A percentile compares a stretch with the other conserved stretches of the same genome.
Conservation (phyloP, 2,329 filamentous ascomycete genomes). For the Nemania sp. region DNA sequence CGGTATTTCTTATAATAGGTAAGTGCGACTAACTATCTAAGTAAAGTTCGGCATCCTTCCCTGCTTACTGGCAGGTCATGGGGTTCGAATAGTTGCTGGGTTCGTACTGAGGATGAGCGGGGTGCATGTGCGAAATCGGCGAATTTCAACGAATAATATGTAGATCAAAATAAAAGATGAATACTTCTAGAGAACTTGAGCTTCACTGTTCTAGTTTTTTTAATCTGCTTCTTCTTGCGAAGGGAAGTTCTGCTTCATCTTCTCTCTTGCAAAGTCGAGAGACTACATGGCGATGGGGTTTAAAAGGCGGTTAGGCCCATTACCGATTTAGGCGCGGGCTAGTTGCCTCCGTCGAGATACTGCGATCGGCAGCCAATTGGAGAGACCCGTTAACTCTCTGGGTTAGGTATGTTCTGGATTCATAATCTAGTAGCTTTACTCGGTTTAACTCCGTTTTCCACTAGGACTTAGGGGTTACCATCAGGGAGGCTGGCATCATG, state of each 20-base stretch:
- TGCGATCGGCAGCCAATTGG: slow-evolving; percentile 19
- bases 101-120: not conserved
- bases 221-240: too few species aligned
- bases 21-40: slow-evolving; percentile 3
- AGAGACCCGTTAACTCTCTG: not conserved
- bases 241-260: not conserved
- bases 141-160: not conserved
- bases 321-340: slow-evolving; percentile 26
- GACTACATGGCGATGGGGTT: slow-evolving; percentile 11
- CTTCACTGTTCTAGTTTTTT: not conserved
- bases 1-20: slow-evolving; percentile 3
- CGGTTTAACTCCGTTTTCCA: not conserved
- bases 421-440: not conserved
- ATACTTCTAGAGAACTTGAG: not conserved
- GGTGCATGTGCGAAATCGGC: slow-evolving; percentile 21
- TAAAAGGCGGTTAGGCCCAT: slow-evolving; percentile 10
- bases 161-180: not conserved
- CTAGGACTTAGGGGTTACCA: not conserved
- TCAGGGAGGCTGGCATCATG: too few species aligned
- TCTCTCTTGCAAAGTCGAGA: not conserved
- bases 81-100: not conserved
- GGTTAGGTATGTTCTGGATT: not conserved
- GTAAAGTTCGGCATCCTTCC: not conserved
- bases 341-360: slow-evolving; percentile 29
- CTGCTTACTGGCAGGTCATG: slow-evolving; percentile 9